Evolutionary conservation across 2,329 filamentous ascomycete species (phyloP).

Genomic region (Aspergillus flavus): DNA sequence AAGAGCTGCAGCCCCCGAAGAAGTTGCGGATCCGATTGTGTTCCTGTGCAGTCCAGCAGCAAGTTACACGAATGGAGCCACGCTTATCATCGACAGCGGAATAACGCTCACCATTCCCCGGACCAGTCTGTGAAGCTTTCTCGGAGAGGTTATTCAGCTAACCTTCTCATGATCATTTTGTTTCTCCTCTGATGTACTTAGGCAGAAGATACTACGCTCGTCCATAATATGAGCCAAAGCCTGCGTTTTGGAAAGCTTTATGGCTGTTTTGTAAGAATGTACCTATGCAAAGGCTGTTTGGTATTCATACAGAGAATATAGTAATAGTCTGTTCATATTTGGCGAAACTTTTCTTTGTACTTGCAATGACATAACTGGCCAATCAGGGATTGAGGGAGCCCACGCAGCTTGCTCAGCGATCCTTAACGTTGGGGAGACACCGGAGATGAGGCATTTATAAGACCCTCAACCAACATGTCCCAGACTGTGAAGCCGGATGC

Average conservation of each 20-base stretch:
- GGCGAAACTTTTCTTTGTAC: no score
- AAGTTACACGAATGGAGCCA: constrained; percentile 3
- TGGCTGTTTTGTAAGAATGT: no score
- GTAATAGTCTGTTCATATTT: no score
- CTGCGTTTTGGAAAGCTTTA: not conserved
- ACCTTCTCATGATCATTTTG: not conserved
- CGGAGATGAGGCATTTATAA: no score
- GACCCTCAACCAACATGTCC: no score
- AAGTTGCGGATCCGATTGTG: constrained; percentile 1
- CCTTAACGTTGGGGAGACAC: no score
- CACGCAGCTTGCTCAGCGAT: no score
- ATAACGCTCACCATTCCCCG: not conserved
- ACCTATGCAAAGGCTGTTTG: no score
- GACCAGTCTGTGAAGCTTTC: not conserved
- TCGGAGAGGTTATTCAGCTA: not conserved
- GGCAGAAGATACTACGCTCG: not conserved
- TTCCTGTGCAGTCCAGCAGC: constrained; percentile 1
- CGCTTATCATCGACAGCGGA: not conserved
- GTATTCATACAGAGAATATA: no score
- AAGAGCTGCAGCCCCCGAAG: constrained; percentile 3
- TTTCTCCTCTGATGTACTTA: not conserved
- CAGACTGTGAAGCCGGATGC: no score
- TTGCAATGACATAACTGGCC: no score
- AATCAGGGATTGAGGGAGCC: no score
- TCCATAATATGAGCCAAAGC: not conserved